Evolutionary conservation across 2,329 filamentous ascomycete species (phyloP).

Genomic region (Diaporthe eres): DNA sequence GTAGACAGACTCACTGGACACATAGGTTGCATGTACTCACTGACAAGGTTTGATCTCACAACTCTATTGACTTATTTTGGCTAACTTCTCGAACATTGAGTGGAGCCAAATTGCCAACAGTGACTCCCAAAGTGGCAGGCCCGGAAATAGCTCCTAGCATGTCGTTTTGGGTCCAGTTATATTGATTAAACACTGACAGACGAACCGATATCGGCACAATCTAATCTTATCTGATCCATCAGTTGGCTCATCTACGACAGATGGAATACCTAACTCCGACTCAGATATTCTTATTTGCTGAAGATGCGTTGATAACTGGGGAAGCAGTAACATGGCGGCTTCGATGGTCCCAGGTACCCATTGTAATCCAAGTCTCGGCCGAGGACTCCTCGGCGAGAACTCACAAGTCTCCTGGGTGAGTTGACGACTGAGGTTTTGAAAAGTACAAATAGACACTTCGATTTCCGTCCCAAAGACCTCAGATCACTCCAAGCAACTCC

Average conservation of each 20-base stretch:
- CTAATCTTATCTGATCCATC: conserved; percentile 23
- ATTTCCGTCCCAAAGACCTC: background rate
- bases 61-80: background rate
- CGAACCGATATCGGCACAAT: background rate
- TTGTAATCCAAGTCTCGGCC: background rate
- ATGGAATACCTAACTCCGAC: background rate
- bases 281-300: background rate
- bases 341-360: background rate
- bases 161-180: background rate
- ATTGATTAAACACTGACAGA: background rate
- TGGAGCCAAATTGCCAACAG: background rate
- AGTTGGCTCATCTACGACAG: background rate
- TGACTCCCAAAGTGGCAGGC: background rate
- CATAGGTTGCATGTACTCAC: background rate
- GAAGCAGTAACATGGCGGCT: background rate
- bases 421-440: background rate
- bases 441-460: background rate
- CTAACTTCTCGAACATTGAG: too few relatives aligned
- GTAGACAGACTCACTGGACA: background rate
- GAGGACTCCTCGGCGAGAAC: background rate
- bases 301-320: background rate
- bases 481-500: background rate
- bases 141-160: background rate
- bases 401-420: background rate
- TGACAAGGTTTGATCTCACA: background rate